These are phyloP conservation scores for Adiantum capillusveneris DNA, from an alignment of 75 land plant genomes.

Conservation along the genomic window DNA sequence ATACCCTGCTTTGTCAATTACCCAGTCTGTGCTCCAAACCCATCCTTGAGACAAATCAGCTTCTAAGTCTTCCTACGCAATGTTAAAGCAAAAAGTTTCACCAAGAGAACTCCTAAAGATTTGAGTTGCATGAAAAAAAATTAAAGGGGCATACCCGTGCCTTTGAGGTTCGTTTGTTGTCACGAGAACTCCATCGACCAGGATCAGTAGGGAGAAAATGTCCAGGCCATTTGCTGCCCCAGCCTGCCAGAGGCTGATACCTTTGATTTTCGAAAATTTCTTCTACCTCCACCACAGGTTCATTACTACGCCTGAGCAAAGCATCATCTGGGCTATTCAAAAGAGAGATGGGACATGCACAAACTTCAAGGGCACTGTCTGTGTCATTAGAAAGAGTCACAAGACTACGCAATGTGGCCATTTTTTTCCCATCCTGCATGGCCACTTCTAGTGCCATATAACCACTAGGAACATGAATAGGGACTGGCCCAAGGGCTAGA, in stretches of 20 bases:
- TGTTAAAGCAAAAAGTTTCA: too few relatives aligned
- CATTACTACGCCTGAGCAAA: slow-evolving; percentile 5
- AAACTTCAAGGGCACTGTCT: slow-evolving; percentile 60
- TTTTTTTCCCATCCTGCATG: slow-evolving; percentile 67
- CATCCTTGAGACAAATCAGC: slow-evolving; percentile 63
- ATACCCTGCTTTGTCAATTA: slow-evolving; percentile 44
- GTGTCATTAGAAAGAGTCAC: slow-evolving; percentile 59
- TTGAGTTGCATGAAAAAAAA: too few relatives aligned
- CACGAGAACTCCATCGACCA: slow-evolving; percentile 70
- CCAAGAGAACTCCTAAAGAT: too few relatives aligned
- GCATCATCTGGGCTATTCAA: slow-evolving; percentile 22
- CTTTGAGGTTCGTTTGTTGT: slow-evolving; percentile 24
- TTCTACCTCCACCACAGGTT: slow-evolving; percentile 29
- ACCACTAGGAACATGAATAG: slow-evolving; percentile 44
- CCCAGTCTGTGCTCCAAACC: slow-evolving; percentile 72
- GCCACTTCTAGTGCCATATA: slow-evolving; percentile 72
- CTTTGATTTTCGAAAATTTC: slow-evolving; percentile 74
- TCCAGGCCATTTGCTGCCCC: slow-evolving; percentile 56
- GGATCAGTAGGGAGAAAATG: slow-evolving; percentile 51
- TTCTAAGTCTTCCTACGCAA: slow-evolving; percentile 55
- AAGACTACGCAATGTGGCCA: slow-evolving; percentile 74
- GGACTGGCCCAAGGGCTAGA: slow-evolving; percentile 55
- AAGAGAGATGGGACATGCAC: slow-evolving; percentile 41
- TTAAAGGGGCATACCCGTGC: background rate
- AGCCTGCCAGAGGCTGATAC: slow-evolving; percentile 67